Base-by-base conservation (phyloP, 1,139 yeast genomes). In the Zhuliangozyma parablackwelliae region DNA sequence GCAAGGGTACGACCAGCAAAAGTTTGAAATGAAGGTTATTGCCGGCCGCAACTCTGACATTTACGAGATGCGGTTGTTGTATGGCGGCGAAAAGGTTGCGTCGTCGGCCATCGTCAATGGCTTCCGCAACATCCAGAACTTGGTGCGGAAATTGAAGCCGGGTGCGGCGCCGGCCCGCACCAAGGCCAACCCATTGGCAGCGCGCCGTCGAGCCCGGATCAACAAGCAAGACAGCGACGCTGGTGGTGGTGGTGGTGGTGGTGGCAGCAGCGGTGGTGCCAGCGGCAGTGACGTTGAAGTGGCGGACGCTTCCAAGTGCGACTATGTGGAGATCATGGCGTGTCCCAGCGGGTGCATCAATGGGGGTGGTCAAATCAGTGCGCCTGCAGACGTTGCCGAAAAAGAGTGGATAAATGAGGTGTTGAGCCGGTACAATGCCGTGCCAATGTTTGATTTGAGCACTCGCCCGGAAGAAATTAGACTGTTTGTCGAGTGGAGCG, bases 281-380 rank as follows among this genome's bases (percentile, higher is more conserved):
- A 52, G 50, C 21, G 57, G 57, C 8, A 46, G 61, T 27, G 54
- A 50, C 24, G 6, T 7, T 2, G 70, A 61, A 29, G 33, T 44
- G 1, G 79, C 80, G 0, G 92, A 85, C 46, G 82, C 92, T 1
- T 61, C 76, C 13, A 71, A 67, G 32, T 82, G 87, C 50, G 95
- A 88, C 46, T 87, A 85, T 51, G 88, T 92, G 5, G 98, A 92
- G 52, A 85, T 92, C 28, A 90, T 89, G 97, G 98, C 98, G 1
- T 92, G 98, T 57, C 98, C 98, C 3, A 88, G 87, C 28, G 99
- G 98, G 1, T 92, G 98, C 54, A 85, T 90, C 40, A 92, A 92
- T 53, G 99, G 99, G 7, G 97, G 98, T 12, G 99, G 99, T 0
- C 92, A 89, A 52, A 80, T 86, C 28, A 69, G 75, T 16, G 65